Evolutionary conservation across 2,329 filamentous ascomycete genomes (phyloP), one percentile per base, ranked within the genome.

Genomic region (Fusarium hostae): DNA sequence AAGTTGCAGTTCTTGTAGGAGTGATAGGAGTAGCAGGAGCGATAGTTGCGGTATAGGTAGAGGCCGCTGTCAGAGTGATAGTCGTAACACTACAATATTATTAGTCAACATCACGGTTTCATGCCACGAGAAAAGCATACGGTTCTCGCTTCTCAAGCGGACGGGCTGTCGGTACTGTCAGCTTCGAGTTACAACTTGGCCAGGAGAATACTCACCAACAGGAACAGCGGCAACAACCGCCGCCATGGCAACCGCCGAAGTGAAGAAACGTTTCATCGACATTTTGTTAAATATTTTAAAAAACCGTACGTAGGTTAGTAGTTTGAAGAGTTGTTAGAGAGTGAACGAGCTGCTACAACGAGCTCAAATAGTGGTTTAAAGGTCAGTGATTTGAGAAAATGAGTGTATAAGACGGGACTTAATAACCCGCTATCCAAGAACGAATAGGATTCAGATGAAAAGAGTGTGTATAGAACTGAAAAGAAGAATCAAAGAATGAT

Each of bases 241-340:
- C 35, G 69, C 70, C 50, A 78, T 65, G 34, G 68, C 73, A 48
- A 78, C 35, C 20, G 66, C 75, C 30, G 77, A 75, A 54, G 76
- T 59, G 22, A 80, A 60, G 50, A 75, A 58, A 20, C 52, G 65
- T 37, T 63, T 69, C 58, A 75, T 24, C 20, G 66, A 44, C 77
- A 80, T 72, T 70, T 39, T 67, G 15, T 12, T 22, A 35, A 55
- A 20, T 48, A 13, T 39, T 44, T 40, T n/a, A 47, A n/a, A 52
- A 37, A 35, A 34, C 34, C 22, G n/a, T 34, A 60, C 24, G 44
- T 45, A 57, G 34, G 22, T 22, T 56, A 12, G 32, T 39, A n/a
- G 48, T 41, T 28, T 30, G 37, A 48, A 44, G 37, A 44, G 41
- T 28, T 37, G 18, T 44, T 35, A 68, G 35, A 41, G 70, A 73